Evolutionary conservation across 176 grass and related monocot species (phyloP), one percentile per base, ranked within the genome.

Genomic region (Avena eriantha): DNA sequence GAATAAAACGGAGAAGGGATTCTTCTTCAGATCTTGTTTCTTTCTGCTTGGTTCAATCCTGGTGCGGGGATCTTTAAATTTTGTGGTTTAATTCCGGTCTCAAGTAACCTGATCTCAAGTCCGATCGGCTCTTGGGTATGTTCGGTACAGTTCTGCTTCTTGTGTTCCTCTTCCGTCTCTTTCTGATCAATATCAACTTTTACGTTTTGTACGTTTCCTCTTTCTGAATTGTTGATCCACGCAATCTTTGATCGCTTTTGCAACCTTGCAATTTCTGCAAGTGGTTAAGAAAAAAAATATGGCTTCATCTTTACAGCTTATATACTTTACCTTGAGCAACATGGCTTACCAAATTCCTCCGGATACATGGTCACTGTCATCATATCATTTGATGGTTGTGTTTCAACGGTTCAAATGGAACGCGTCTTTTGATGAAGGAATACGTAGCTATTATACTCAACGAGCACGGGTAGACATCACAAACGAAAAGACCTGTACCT

Each of bases 1-100:
- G 76, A 88, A 91, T 86, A 83, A 80, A 84, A 13, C 76, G 80
- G 26, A 75, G 48, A 90, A 90, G 85, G 15, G 21, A 81, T 84
- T 84, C 89, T 60, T 91, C 74, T 80, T 84, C 75, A 59, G 1
- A 59, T 58, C 24, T 33, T 67, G 24, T 0, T 49, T 86, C 5
- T 6, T 35, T 36, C 47, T 19, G 67, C 8, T 18, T 21, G 19
- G 45, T 4, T 51, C 41, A 60, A 82, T 82, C 35, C 1, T 60
- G 16, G 4, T 60, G 46, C 39, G 29, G 24, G 12, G 5, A 3
- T 21, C 4, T 66, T 7, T 66, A 33, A 33, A 16, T 39, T 10
- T 18, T 29, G 21, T 10, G 0, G 17, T 64, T 51, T 18, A 0
- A 5, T 80, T 60, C 29, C 14, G 10, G 69, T 14, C 39, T 33